Base-by-base conservation (phyloP, 2,329 filamentous ascomycete species). In the Penicillium sp. region DNA sequence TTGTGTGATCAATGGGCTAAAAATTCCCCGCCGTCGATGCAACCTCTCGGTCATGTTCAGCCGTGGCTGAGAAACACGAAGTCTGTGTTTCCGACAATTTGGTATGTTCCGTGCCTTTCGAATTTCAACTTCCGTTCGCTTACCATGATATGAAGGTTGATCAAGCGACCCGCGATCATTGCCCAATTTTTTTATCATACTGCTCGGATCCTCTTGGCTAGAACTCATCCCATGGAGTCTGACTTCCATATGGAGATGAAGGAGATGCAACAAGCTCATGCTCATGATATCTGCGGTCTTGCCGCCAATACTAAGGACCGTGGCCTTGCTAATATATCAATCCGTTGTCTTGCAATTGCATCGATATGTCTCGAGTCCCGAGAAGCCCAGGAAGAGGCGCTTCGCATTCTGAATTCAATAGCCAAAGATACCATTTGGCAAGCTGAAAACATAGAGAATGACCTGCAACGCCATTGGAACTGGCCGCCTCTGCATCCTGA, bases 161-260 rank as follows among this genome's bases (percentile, higher is more conserved):
- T 93, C 63, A 94, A 94, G 71, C 84, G 89, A 50, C 83, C 89
- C 3, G 89, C 90, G 3, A 86, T 94, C 26, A 83, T 96, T 21
- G 90, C 89, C 3, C 84, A 90, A 40, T 79, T 97, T 7, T 91
- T 96, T 69, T 97, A 95, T 67, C 92, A 97, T 67, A 94, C 90
- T 0, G 86, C 89, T 18, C 87, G 93, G 74, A 88, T 89, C 57
- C 75, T 97, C 27, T 81, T 97, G 4, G 84, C 89, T 3, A 89
- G 93, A 60, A 86, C 86, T 18, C 88, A 96, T 67, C 92, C 92
- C 0, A 80, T 86, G 30, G 77, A 82, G 9, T 75, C 80, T 7
- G 79, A 84, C 30, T 77, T 78, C 15, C 79, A 80, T 2, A 77
- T 84, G 3, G 87, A 91, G 53, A 90, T 93, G 83, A 83, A 82